A percentile compares a stretch with the other conserved stretches of the same genome.
Conservation (phyloP, 1,284 basidiomycete species). For the Papiliotrema terrestris region DNA sequence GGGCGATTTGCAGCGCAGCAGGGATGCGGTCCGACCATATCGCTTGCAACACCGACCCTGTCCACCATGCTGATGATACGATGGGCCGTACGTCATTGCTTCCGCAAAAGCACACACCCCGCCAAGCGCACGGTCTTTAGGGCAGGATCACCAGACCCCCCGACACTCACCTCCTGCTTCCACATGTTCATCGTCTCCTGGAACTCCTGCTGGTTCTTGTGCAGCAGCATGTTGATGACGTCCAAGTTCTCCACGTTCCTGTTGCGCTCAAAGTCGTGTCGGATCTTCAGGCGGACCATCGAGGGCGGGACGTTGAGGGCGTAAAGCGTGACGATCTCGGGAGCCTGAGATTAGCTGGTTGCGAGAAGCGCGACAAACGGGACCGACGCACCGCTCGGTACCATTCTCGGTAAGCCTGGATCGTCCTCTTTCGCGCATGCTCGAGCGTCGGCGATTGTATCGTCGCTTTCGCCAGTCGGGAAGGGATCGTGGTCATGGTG, state of each 20-base stretch:
- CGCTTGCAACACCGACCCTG: no score
- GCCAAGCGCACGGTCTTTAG: no score
- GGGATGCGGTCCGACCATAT: no score
- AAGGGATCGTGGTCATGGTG: constrained; percentile 80
- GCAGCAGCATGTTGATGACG: constrained; percentile 81
- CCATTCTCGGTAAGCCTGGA: constrained; percentile 87
- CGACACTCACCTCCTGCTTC: constrained; percentile 63
- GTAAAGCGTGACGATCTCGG: constrained; percentile 82
- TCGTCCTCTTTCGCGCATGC: constrained; percentile 68
- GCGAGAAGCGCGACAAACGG: not conserved
- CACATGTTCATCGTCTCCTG: constrained; percentile 94
- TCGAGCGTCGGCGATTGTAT: constrained; percentile 58
- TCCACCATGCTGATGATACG: no score
- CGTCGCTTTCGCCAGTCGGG: constrained; percentile 74
- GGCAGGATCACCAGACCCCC: no score
- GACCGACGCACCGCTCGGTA: constrained; percentile 69
- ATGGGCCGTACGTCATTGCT: no score
- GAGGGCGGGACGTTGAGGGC: constrained; percentile 77
- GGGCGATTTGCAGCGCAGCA: not conserved
- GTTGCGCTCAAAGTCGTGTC: constrained; percentile 84
- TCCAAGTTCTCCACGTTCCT: constrained; percentile 75
- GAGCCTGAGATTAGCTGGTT: constrained; percentile 59
- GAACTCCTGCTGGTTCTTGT: constrained; percentile 83
- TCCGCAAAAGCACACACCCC: no score
- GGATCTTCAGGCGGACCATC: constrained; percentile 76